These are phyloP conservation scores for Aspergillus texensis DNA, from an alignment of 2,329 filamentous ascomycete species.

Conservation along the genomic window DNA sequence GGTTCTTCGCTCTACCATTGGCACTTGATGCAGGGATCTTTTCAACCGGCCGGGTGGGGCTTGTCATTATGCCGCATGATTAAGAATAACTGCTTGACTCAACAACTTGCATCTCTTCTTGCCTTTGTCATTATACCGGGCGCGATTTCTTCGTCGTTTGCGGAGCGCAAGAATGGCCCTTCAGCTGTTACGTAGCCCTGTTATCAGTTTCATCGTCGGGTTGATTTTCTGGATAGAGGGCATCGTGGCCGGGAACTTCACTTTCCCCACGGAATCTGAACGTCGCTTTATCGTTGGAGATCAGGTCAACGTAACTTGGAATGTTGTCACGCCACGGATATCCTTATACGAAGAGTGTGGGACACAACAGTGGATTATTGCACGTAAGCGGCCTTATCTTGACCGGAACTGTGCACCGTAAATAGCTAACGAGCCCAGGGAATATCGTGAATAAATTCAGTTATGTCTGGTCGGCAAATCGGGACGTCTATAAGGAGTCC, in stretches of 20 bases:
- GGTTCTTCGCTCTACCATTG: background rate
- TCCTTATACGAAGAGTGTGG: slow-evolving; percentile 7
- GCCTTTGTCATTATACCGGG: background rate
- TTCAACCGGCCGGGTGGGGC: background rate
- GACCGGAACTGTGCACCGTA: background rate
- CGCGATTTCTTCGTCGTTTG: background rate
- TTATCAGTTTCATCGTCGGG: background rate
- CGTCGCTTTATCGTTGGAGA: slow-evolving; percentile 7
- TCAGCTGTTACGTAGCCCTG: too few relatives aligned
- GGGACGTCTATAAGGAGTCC: slow-evolving; percentile 2
- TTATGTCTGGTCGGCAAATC: slow-evolving; percentile 11
- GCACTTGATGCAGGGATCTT: background rate
- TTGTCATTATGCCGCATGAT: background rate
- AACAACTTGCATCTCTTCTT: background rate
- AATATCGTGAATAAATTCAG: slow-evolving; percentile 8
- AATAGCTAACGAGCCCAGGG: background rate
- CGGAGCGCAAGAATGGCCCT: background rate
- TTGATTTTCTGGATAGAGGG: background rate
- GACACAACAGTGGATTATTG: background rate
- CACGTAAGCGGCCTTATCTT: background rate
- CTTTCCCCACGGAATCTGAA: background rate
- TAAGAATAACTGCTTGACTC: background rate
- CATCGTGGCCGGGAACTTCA: background rate
- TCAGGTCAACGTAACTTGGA: slow-evolving; percentile 12
- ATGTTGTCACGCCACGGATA: slow-evolving; percentile 8